A percentile compares a stretch with the other conserved stretches of the same genome.
Conservation (phyloP, 2,329 filamentous ascomycete species). For the Grosmannia penicillata region DNA sequence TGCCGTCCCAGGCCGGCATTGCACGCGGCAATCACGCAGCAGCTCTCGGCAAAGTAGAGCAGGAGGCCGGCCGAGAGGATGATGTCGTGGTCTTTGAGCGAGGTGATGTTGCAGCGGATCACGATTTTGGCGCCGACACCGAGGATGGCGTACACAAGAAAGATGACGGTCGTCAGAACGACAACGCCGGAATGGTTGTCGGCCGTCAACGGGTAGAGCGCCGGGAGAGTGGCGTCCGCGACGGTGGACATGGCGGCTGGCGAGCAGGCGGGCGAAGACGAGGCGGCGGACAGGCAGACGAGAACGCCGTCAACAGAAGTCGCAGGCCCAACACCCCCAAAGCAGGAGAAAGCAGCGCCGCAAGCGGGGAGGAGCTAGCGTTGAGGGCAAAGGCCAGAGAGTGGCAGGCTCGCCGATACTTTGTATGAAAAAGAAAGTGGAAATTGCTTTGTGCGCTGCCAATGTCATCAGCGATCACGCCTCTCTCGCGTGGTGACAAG, state of each 20-base stretch:
- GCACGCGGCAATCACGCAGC: constrained; percentile 2
- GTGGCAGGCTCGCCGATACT: too few species aligned
- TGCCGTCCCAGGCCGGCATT: constrained; percentile 1
- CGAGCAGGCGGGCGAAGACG: constrained; percentile 43
- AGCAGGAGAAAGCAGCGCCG: too few species aligned
- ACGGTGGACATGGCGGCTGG: not conserved
- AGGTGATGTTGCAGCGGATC: constrained; percentile 3
- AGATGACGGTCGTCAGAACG: constrained; percentile 1
- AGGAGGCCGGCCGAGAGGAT: not conserved
- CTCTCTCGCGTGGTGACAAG: too few species aligned
- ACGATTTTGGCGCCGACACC: constrained; percentile 1
- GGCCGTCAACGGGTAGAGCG: constrained; percentile 1
- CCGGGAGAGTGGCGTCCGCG: not conserved
- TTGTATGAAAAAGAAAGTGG: too few species aligned
- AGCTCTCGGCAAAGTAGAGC: constrained; percentile 1
- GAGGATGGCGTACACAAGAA: constrained; percentile 2
- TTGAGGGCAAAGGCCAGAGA: too few species aligned
- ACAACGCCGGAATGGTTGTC: constrained; percentile 1
- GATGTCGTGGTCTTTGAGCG: not conserved
- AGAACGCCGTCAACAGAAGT: too few species aligned
- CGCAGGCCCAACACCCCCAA: too few species aligned
- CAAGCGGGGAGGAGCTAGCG: too few species aligned
- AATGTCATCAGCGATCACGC: too few species aligned
- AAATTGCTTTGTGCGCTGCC: too few species aligned
- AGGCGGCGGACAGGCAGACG: not conserved